These are phyloP conservation scores for Vigna nakashimae DNA, from an alignment of 306 rosid species.

Conservation along the genomic window DNA sequence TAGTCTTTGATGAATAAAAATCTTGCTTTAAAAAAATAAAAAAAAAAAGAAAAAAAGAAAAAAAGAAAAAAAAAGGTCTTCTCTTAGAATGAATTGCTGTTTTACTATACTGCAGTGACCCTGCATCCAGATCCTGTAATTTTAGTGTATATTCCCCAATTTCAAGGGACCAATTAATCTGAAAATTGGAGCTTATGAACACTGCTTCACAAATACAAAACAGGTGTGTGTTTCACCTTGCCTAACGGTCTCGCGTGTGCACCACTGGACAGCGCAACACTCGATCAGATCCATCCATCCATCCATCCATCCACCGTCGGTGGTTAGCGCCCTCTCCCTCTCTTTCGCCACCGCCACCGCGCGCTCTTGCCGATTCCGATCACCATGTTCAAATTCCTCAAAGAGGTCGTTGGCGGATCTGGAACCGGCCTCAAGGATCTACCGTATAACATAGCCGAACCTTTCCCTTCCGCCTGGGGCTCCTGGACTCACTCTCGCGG, in stretches of 20 bases:
- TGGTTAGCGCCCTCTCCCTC: neutral
- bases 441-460: conserved; percentile 86
- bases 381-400: conserved; percentile 78
- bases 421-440: conserved; percentile 90
- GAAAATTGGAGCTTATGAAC: neutral
- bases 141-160: neutral
- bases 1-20: too few species aligned
- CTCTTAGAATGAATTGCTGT: too few species aligned
- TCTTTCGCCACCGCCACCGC: neutral
- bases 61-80: too few species aligned
- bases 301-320: conserved; percentile 19
- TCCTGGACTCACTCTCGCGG: conserved; percentile 95
- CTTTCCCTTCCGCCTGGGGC: conserved; percentile 97
- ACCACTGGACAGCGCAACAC: conserved; percentile 9
- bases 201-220: neutral
- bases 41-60: too few species aligned
- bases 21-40: too few species aligned
- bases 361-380: neutral
- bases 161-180: neutral
- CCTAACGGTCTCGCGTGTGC: conserved; percentile 5
- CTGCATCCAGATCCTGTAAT: neutral
- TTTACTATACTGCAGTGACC: too few species aligned
- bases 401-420: conserved; percentile 98
- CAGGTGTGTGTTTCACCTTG: neutral
- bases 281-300: conserved; percentile 24